Conservation (phyloP, 2,329 filamentous ascomycete genomes). For the Clathrospora elynae region DNA sequence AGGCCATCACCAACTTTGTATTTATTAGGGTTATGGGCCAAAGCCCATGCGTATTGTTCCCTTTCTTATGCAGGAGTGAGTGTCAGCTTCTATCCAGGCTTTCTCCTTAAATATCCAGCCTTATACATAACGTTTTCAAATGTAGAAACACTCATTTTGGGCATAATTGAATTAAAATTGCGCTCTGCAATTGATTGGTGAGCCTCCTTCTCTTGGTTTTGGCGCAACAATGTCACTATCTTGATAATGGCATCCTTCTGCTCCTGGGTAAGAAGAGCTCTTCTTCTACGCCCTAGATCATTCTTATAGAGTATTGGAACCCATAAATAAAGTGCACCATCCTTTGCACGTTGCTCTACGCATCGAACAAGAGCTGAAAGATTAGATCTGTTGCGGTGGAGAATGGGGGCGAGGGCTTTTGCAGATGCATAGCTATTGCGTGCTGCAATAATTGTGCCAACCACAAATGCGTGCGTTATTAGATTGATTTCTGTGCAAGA, state of each 20-base stretch:
- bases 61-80: neutral
- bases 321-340: neutral
- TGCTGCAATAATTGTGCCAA: neutral
- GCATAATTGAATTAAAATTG: conserved; percentile 5
- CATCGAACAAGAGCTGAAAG: neutral
- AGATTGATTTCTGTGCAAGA: neutral
- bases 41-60: neutral
- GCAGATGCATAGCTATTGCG: neutral
- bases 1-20: neutral
- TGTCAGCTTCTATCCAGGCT: conserved; percentile 1
- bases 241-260: neutral
- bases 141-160: conserved; percentile 3
- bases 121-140: conserved; percentile 13
- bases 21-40: neutral
- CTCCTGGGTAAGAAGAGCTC: neutral
- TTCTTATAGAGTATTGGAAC: neutral
- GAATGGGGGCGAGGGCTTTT: neutral
- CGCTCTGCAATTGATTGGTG: conserved; percentile 6
- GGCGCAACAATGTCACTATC: neutral
- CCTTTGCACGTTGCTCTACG: neutral
- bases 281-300: neutral
- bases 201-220: conserved; percentile 2
- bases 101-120: conserved; percentile 1
- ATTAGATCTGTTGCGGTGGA: neutral
- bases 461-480: conserved; percentile 2